phyloP scores from a whole-genome alignment of 768 basidiomycete genomes.

The Phylloporus rhodoxanthus region DNA sequence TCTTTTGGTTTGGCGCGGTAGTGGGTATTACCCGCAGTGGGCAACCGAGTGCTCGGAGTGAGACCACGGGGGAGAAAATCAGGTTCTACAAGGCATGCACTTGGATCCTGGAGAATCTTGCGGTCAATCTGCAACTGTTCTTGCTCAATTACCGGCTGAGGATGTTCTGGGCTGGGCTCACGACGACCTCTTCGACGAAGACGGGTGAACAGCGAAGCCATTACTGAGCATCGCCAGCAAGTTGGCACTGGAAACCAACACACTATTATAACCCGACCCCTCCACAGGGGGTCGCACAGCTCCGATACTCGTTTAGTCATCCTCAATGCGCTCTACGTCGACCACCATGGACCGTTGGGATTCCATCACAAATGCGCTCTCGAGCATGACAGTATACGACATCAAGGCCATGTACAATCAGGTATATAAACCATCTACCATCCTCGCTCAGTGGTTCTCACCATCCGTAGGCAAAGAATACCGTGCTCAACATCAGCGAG shows the following conservation, averaged over 20 bases:
- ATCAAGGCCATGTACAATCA: constrained; percentile 94
- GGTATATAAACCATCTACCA: constrained; percentile 35
- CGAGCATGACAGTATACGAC: constrained; percentile 86
- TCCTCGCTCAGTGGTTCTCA: constrained; percentile 2
- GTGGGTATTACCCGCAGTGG: constrained; percentile 5
- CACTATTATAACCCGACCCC: constrained; percentile 16
- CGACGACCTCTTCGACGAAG: constrained; percentile 26
- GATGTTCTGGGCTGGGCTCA: constrained; percentile 13
- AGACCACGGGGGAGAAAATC: constrained; percentile 17
- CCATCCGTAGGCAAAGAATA: constrained; percentile 78
- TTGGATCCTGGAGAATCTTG: constrained; percentile 30
- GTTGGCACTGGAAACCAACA: not conserved
- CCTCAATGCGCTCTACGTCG: constrained; percentile 5
- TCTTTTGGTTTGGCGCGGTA: constrained; percentile 4
- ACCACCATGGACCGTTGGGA: constrained; percentile 74
- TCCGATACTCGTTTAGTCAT: not conserved
- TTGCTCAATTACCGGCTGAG: constrained; percentile 4
- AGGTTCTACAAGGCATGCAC: constrained; percentile 16
- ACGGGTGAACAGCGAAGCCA: constrained; percentile 30
- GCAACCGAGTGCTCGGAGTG: constrained; percentile 26
- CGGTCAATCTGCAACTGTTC: constrained; percentile 15
- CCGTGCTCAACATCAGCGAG: constrained; percentile 93
- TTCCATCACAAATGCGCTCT: constrained; percentile 66
- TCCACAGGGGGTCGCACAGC: constrained; percentile 19
- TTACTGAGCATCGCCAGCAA: not conserved